Evolutionary conservation across 2,329 filamentous ascomycete species (phyloP).

Genomic region (Diaporthe amygdali): DNA sequence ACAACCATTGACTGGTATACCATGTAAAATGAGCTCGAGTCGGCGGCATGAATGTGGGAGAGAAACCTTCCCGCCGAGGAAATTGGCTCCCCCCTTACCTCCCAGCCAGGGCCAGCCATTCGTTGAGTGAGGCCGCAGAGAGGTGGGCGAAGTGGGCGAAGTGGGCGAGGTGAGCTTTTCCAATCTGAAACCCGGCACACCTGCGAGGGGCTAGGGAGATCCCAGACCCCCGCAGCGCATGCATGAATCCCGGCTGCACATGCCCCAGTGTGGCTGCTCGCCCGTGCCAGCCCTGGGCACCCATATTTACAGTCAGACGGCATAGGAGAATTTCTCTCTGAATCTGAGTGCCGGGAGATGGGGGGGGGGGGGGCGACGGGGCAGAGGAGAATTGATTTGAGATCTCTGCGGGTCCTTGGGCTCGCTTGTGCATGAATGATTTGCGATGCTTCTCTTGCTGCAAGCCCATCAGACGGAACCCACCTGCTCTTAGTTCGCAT

Average conservation of each 20-base stretch:
- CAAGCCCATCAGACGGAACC: not conserved
- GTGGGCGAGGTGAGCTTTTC: conserved; percentile 8
- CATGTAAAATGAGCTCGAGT: not conserved
- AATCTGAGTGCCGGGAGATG: not conserved
- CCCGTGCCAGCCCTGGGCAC: not conserved
- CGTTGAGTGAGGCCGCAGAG: not conserved
- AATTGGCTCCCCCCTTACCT: conserved; percentile 10
- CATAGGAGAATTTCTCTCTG: not conserved
- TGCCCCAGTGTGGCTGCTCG: not conserved
- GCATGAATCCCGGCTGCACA: conserved; percentile 9
- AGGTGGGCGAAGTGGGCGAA: not conserved
- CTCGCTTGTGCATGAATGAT: conserved; percentile 1
- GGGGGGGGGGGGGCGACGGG: not conserved
- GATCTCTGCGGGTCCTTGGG: conserved; percentile 11
- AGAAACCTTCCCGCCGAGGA: not conserved
- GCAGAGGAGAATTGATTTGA: conserved; percentile 13
- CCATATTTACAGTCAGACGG: too few species aligned
- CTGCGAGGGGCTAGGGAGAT: not conserved
- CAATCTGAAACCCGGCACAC: conserved; percentile 3
- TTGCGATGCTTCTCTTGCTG: not conserved
- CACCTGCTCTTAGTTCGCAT: not conserved
- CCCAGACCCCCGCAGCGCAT: not conserved
- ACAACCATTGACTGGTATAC: not conserved
- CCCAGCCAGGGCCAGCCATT: conserved; percentile 6
- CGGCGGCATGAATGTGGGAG: not conserved